These are phyloP conservation scores for Myxozyma monticola DNA, from an alignment of 805 yeast genomes.

Conservation along the genomic window DNA sequence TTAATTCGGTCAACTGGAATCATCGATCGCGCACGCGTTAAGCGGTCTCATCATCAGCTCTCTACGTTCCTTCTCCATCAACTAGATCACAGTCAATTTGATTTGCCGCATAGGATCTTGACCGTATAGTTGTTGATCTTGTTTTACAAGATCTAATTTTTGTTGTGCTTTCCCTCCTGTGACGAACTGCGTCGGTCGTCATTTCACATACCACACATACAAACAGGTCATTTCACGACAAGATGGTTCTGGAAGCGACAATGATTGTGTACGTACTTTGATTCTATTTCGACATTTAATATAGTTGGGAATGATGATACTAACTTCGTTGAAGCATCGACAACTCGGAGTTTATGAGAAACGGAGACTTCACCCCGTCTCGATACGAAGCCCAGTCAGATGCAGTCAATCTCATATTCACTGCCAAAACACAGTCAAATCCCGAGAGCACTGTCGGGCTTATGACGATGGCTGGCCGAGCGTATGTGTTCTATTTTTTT, in stretches of 20 bases:
- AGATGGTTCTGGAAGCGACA: constrained; percentile 91
- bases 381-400: constrained; percentile 92
- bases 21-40: no score
- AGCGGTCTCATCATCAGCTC: no score
- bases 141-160: no score
- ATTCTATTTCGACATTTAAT: background rate
- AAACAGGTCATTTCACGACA: no score
- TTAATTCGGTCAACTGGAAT: no score
- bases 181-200: no score
- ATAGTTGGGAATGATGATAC: background rate
- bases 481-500: constrained; percentile 25
- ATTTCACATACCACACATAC: no score
- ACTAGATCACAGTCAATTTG: no score
- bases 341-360: constrained; percentile 93
- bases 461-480: constrained; percentile 78
- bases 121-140: no score
- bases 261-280: constrained; percentile 64
- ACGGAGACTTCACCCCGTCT: constrained; percentile 88
- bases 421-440: constrained; percentile 79
- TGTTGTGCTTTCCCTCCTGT: no score
- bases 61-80: no score
- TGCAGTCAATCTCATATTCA: constrained; percentile 82
- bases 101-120: no score
- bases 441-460: constrained; percentile 95
- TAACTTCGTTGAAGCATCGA: constrained; percentile 53